A percentile compares a stretch with the other conserved stretches of the same genome.
phyloP scores from a whole-genome alignment of 352 stramenopile genomes.

The Elongisporangium prolatum region DNA sequence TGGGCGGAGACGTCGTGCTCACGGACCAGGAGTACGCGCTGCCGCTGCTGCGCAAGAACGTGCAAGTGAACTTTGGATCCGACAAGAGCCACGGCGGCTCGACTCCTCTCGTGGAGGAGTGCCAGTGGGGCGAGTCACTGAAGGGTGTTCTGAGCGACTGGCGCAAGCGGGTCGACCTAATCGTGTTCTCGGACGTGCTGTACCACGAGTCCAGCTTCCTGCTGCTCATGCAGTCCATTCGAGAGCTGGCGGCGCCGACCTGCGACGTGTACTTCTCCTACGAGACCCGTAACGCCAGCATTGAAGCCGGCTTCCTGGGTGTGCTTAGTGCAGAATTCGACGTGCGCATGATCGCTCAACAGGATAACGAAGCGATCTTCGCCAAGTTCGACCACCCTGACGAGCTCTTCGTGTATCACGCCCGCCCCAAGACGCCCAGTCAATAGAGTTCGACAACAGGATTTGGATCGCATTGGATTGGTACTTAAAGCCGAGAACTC shows the following conservation, averaged over 20 bases:
- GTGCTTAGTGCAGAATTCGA: conserved; percentile 21
- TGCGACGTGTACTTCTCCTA: conserved; percentile 39
- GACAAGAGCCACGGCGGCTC: background rate
- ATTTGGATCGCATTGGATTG: too few relatives aligned
- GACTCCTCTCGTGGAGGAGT: conserved; percentile 23
- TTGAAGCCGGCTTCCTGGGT: conserved; percentile 36
- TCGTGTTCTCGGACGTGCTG: conserved; percentile 50
- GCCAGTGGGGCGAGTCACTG: conserved; percentile 34
- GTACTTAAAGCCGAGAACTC: background rate
- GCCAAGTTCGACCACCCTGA: conserved; percentile 29
- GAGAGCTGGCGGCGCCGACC: conserved; percentile 13
- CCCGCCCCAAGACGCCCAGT: conserved; percentile 14
- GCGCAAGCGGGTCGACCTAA: conserved; percentile 22
- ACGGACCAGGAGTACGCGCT: conserved; percentile 51
- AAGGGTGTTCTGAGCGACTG: conserved; percentile 18
- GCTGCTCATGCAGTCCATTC: conserved; percentile 31
- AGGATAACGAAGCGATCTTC: conserved; percentile 18
- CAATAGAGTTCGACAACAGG: too few relatives aligned
- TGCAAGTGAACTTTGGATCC: conserved; percentile 30
- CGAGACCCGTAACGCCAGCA: conserved; percentile 33
- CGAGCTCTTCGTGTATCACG: conserved; percentile 42
- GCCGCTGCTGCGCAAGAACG: conserved; percentile 42
- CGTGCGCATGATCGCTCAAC: conserved; percentile 14
- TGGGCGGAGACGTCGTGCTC: conserved; percentile 34
- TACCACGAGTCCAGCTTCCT: conserved; percentile 36